Percentiles rank a stretch among this genome's conserved stretches.
These are phyloP conservation scores for Populus pruinosa DNA, from an alignment of 345 rosid genomes.

Conservation along the genomic window DNA sequence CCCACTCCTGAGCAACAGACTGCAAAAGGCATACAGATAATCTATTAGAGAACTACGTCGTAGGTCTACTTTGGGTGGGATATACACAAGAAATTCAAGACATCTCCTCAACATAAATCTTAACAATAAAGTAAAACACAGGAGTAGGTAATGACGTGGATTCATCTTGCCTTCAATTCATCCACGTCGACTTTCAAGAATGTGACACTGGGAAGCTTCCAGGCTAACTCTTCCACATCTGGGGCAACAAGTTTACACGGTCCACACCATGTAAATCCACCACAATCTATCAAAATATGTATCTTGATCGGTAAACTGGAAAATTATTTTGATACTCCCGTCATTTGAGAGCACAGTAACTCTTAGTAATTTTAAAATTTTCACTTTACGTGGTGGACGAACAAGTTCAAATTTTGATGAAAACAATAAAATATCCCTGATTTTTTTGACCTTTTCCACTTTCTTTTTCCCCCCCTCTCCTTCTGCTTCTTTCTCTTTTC, in stretches of 20 bases:
- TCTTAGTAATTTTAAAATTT: too few relatives aligned
- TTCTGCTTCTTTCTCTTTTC: too few relatives aligned
- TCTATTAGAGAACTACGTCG: too few relatives aligned
- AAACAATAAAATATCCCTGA: too few relatives aligned
- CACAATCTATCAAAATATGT: conserved; percentile 14
- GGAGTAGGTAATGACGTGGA: neutral
- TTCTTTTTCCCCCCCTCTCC: too few relatives aligned
- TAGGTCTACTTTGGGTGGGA: neutral
- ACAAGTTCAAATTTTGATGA: too few relatives aligned
- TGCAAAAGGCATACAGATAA: neutral
- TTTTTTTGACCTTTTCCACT: too few relatives aligned
- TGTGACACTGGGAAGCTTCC: conserved; percentile 17
- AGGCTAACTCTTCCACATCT: conserved; percentile 16
- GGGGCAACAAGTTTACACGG: conserved; percentile 25
- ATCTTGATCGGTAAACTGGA: neutral
- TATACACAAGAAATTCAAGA: neutral
- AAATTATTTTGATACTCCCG: too few relatives aligned
- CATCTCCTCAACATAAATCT: neutral
- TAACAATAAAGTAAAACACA: neutral
- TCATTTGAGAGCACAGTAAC: too few relatives aligned
- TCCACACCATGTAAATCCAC: conserved; percentile 31
- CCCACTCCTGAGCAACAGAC: conserved; percentile 3
- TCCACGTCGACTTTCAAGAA: conserved; percentile 35
- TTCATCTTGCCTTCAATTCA: conserved; percentile 13
- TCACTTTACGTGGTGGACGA: too few relatives aligned